A percentile compares a stretch with the other conserved stretches of the same genome.
Evolutionary conservation across 768 basidiomycete genomes (phyloP).

Genomic region (Amanita molliuscula): DNA sequence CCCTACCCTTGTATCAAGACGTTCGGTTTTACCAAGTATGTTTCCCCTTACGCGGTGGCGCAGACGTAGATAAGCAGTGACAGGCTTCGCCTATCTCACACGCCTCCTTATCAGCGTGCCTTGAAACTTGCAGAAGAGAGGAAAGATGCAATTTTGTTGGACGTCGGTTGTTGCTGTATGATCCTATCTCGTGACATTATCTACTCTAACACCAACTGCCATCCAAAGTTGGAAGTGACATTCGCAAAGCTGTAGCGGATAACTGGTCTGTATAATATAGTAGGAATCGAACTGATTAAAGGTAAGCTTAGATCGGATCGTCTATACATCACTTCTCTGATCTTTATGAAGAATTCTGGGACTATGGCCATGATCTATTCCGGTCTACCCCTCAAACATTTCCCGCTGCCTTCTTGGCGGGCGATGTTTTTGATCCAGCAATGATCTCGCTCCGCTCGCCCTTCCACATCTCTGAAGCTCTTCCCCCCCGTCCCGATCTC

Average conservation of each 20-base stretch:
- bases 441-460: constrained; percentile 22
- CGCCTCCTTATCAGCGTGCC: not conserved
- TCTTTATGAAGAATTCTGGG: constrained; percentile 41
- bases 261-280: constrained; percentile 27
- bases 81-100: not conserved
- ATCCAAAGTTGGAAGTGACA: constrained; percentile 28
- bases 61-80: not conserved
- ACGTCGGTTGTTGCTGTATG: constrained; percentile 30
- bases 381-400: constrained; percentile 38
- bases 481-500: constrained; percentile 6
- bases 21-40: not conserved
- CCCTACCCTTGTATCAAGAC: constrained; percentile 28
- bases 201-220: not conserved
- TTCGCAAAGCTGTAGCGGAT: constrained; percentile 27
- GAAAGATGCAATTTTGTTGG: not conserved
- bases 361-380: constrained; percentile 53
- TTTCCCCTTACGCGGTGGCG: not conserved
- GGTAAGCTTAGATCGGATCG: constrained; percentile 11
- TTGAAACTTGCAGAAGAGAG: not conserved
- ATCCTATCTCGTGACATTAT: not conserved
- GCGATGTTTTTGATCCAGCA: constrained; percentile 39
- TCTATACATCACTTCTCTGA: not conserved
- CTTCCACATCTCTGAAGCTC: not conserved
- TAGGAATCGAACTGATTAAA: constrained; percentile 27
- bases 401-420: constrained; percentile 43